Evolutionary conservation across 805 yeast species (phyloP).

Genomic region (Metschnikowia sp.): DNA sequence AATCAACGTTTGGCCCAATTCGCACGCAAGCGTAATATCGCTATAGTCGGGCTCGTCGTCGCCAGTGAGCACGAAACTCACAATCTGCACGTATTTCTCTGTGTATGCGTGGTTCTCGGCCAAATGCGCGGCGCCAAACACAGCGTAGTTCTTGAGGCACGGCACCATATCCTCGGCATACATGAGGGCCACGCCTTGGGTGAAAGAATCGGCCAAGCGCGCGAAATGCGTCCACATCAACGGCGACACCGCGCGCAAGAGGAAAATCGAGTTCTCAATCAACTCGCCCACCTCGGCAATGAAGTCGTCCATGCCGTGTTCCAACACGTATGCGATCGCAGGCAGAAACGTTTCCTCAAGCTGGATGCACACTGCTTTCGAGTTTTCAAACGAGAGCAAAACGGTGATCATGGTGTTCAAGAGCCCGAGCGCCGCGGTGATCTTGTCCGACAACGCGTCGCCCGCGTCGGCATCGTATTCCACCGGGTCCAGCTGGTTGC

Average conservation of each 20-base stretch:
- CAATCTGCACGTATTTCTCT: conserved; percentile 49
- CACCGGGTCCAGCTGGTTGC: conserved; percentile 12
- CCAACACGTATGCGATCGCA: conserved; percentile 63
- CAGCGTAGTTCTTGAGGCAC: conserved; percentile 69
- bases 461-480: conserved; percentile 26
- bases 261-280: conserved; percentile 45
- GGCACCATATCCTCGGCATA: conserved; percentile 76
- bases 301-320: conserved; percentile 66
- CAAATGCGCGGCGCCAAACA: conserved; percentile 45
- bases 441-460: conserved; percentile 56
- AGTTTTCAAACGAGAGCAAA: conserved; percentile 76
- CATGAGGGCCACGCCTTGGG: conserved; percentile 52
- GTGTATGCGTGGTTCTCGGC: conserved; percentile 41
- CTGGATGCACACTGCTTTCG: conserved; percentile 58
- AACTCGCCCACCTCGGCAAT: conserved; percentile 75
- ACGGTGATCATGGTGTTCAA: conserved; percentile 81
- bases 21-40: conserved; percentile 59
- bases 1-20: conserved; percentile 61
- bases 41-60: conserved; percentile 49
- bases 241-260: conserved; percentile 45
- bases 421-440: conserved; percentile 78
- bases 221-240: conserved; percentile 73
- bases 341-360: conserved; percentile 70
- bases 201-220: conserved; percentile 33
- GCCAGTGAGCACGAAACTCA: conserved; percentile 42